phyloP scores from a whole-genome alignment of 306 rosid species.

The Ormosia emarginata region DNA sequence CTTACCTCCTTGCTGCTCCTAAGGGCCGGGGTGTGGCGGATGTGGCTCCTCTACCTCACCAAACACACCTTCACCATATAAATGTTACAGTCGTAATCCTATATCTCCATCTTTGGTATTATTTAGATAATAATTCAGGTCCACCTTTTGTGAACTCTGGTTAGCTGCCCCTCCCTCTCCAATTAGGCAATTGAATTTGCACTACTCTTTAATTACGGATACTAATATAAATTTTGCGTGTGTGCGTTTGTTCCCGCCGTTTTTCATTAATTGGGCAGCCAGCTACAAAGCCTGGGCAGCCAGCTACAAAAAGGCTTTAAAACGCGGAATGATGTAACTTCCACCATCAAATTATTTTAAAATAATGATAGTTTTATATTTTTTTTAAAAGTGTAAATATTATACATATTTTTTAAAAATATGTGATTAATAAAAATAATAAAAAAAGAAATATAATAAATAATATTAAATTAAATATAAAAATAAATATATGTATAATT shows the following conservation, averaged over 20 bases:
- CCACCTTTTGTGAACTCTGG: background rate
- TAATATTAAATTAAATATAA: no score
- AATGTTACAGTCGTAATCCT: background rate
- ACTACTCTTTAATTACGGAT: background rate
- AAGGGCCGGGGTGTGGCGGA: background rate
- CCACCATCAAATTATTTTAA: constrained; percentile 23
- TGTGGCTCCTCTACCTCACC: background rate
- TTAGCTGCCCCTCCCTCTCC: background rate
- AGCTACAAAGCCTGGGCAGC: constrained; percentile 4
- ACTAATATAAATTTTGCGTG: background rate
- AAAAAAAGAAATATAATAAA: no score
- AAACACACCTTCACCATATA: background rate
- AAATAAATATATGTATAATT: no score
- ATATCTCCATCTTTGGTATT: background rate
- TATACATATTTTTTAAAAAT: no score
- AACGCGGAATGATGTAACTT: constrained; percentile 3
- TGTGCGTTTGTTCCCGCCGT: background rate
- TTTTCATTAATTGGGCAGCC: background rate
- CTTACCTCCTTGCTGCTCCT: constrained; percentile 17
- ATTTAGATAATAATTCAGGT: background rate
- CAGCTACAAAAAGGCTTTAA: background rate
- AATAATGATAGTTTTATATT: no score
- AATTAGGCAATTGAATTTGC: background rate
- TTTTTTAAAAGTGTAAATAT: no score
- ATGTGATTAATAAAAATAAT: no score